Evolutionary conservation across 2,329 filamentous ascomycete species (phyloP), one percentile per base, ranked within the genome.

Genomic region (Penicillium sp.): DNA sequence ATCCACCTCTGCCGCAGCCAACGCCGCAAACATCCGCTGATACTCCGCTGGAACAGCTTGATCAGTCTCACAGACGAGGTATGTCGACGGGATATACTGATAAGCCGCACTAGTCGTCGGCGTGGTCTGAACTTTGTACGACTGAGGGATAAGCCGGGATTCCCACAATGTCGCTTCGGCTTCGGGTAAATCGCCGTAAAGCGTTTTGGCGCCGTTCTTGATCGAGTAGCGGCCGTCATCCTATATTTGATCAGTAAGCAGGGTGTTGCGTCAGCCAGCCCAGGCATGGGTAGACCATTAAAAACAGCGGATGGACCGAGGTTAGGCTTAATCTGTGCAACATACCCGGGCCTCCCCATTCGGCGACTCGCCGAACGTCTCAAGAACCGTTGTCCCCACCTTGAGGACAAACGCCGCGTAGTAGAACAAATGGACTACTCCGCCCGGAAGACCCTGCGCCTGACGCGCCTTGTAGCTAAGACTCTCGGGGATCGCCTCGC

Each of bases 71-170:
- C 60, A 62, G 30, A 62, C 38, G 7, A 62, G 26, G 26, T 58
- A 62, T 15, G 60, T 62, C 2, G 60, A 62, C 3, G 55, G 60
- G 17, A 62, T 26, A 29, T 58, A 62, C 55, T 62, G 30, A 21
- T 58, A 62, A 19, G 55, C 55, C 8, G 55, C 50, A 7, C 60
- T 50, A 13, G 55, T 62, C 1, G 47, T 41, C 9, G 41, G 31
- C 26, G 44, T 62, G 1, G 50, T 54, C 41, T 55, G 55, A 17
- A 62, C 55, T 51, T 21, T 30, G 31, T 62, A 58, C n/a, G 54
- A 58, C 30, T 58, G 54, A 5, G 60, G 54, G 26, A 54, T 58
- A 15, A 58, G 49, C 8, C 60, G 38, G 3, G 54, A 58, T 47
- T 58, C 54, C 54, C 60, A 62, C 3, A 58, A 17, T 21, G 44